Conservation (phyloP, 768 basidiomycete species). For the Boletellus sp. region DNA sequence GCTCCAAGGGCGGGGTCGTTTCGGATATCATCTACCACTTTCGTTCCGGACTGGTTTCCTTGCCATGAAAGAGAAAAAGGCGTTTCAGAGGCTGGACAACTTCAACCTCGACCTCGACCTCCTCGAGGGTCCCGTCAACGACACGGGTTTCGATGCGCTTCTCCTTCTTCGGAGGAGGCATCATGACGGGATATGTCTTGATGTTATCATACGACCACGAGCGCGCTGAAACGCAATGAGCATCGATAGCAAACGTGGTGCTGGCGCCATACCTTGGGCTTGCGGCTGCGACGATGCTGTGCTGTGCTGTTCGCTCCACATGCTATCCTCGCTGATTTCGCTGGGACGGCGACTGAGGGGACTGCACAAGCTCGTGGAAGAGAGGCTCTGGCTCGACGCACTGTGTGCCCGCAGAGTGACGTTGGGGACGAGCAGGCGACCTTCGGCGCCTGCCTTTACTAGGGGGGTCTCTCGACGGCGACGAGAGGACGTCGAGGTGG, state of each 20-base stretch:
- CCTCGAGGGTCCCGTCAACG: slow-evolving; percentile 46
- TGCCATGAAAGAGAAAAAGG: slow-evolving; percentile 66
- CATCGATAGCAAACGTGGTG: neutral
- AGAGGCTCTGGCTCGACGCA: slow-evolving; percentile 33
- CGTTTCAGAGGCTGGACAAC: slow-evolving; percentile 54
- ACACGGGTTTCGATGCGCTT: slow-evolving; percentile 46
- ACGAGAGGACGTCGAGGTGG: slow-evolving; percentile 32
- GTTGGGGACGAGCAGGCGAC: slow-evolving; percentile 56
- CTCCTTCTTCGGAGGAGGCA: slow-evolving; percentile 52
- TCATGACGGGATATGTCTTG: slow-evolving; percentile 58
- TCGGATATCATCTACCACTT: slow-evolving; percentile 25
- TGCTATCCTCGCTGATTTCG: slow-evolving; percentile 36
- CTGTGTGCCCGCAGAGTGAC: slow-evolving; percentile 34
- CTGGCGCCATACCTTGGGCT: slow-evolving; percentile 47
- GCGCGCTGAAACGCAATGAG: slow-evolving; percentile 42
- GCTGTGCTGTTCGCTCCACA: slow-evolving; percentile 26
- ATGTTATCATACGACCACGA: slow-evolving; percentile 78
- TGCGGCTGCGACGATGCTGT: slow-evolving; percentile 36
- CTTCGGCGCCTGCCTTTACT: slow-evolving; percentile 58
- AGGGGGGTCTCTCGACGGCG: slow-evolving; percentile 51
- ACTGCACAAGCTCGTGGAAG: slow-evolving; percentile 31
- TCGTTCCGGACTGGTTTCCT: slow-evolving; percentile 30
- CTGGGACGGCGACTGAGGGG: slow-evolving; percentile 41
- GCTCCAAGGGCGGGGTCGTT: slow-evolving; percentile 10
- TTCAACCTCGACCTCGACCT: slow-evolving; percentile 53